Evolutionary conservation across 2,329 filamentous ascomycete genomes (phyloP).

Genomic region (Curvularia lunata): DNA sequence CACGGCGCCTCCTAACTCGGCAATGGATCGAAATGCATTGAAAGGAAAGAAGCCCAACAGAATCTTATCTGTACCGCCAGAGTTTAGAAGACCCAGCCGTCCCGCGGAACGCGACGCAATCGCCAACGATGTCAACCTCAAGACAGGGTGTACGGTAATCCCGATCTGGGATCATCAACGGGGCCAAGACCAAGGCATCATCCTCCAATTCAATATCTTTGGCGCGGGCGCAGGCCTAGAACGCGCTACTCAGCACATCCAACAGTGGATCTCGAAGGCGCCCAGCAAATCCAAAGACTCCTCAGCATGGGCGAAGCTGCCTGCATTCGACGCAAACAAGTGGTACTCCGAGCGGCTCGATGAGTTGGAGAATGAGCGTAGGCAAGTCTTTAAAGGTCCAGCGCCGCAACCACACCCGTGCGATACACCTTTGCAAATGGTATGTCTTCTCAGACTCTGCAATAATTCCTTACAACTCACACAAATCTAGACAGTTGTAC

Average conservation of each 20-base stretch:
- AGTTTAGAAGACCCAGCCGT: constrained; percentile 24
- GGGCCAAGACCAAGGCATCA: constrained; percentile 8
- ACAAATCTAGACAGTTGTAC: constrained; percentile 1
- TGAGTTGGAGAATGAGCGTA: constrained; percentile 23
- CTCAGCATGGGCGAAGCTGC: constrained; percentile 37
- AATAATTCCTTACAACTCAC: background rate
- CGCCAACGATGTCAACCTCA: constrained; percentile 22
- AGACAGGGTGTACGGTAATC: constrained; percentile 30
- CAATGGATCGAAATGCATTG: background rate
- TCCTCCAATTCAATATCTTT: constrained; percentile 35
- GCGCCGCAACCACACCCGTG: constrained; percentile 18
- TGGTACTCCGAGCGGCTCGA: constrained; percentile 35
- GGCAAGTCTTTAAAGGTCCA: constrained; percentile 29
- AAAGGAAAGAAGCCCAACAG: constrained; percentile 26
- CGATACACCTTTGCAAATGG: constrained; percentile 13
- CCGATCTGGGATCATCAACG: constrained; percentile 12
- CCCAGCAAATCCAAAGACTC: constrained; percentile 28
- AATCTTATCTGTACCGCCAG: constrained; percentile 27
- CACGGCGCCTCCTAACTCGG: background rate
- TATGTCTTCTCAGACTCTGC: constrained; percentile 5
- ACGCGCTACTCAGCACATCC: constrained; percentile 26
- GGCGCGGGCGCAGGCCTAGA: constrained; percentile 29
- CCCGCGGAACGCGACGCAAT: constrained; percentile 23
- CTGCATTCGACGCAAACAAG: constrained; percentile 29
- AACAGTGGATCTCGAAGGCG: constrained; percentile 39